phyloP scores from a whole-genome alignment of 1,139 yeast genomes.

The Hyphopichia burtonii region DNA sequence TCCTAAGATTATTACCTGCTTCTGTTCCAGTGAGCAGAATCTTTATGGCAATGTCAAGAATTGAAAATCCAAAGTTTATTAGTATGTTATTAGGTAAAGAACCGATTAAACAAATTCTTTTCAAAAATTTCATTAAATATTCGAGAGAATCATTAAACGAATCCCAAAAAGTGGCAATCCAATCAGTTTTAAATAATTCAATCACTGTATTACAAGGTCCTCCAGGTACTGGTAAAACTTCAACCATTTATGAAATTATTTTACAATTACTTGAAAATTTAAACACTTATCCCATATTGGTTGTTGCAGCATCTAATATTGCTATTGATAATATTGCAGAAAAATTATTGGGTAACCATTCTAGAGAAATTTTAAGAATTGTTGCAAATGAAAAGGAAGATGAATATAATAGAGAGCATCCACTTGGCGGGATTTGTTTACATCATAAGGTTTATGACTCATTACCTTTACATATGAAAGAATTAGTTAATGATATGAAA shows the following conservation, averaged over 20 bases:
- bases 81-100: conserved; percentile 61
- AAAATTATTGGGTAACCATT: conserved; percentile 52
- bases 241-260: conserved; percentile 65
- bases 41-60: conserved; percentile 60
- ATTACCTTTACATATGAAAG: conserved; percentile 44
- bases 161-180: conserved; percentile 67
- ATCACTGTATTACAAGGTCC: conserved; percentile 69
- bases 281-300: conserved; percentile 62
- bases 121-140: conserved; percentile 52
- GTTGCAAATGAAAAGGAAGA: conserved; percentile 60
- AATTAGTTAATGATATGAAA: conserved; percentile 41
- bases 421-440: conserved; percentile 56
- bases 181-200: conserved; percentile 64
- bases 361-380: conserved; percentile 56
- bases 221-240: conserved; percentile 70
- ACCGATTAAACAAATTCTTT: conserved; percentile 57
- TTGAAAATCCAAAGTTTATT: conserved; percentile 56
- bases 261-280: conserved; percentile 56
- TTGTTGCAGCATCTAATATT: conserved; percentile 74
- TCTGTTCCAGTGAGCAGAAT: conserved; percentile 63
- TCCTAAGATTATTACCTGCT: conserved; percentile 56
- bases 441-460: conserved; percentile 59
- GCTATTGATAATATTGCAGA: conserved; percentile 80
- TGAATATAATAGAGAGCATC: conserved; percentile 57
- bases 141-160: conserved; percentile 52